Conservation (phyloP, 1,139 yeast species). For the Kazachstania sp. region DNA sequence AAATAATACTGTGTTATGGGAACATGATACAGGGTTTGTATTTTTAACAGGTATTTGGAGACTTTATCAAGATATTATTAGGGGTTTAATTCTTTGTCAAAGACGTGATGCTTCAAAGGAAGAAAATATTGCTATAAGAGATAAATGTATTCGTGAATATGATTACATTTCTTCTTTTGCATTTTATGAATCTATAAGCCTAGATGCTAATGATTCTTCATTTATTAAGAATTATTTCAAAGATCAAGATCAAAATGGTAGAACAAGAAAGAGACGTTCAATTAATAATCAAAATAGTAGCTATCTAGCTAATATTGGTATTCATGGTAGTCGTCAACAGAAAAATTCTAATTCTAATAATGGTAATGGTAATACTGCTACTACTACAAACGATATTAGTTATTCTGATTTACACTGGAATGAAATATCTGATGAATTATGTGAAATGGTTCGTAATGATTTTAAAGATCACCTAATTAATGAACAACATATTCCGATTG, state of each 20-base stretch:
- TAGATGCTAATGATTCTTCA: constrained; percentile 1
- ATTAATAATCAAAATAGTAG: constrained; percentile 1
- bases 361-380: neutral
- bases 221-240: constrained; percentile 3
- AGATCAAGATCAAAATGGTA: constrained; percentile 2
- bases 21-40: constrained; percentile 76
- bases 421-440: constrained; percentile 17
- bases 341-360: neutral
- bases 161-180: constrained; percentile 14
- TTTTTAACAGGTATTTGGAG: constrained; percentile 92
- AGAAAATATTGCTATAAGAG: neutral
- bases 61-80: constrained; percentile 31
- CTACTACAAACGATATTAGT: constrained; percentile 1
- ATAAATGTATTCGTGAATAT: constrained; percentile 8
- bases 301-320: neutral
- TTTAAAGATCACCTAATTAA: constrained; percentile 40
- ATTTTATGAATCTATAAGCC: constrained; percentile 9
- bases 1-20: constrained; percentile 74
- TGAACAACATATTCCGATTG: neutral
- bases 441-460: constrained; percentile 46
- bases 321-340: neutral
- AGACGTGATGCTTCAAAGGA: neutral
- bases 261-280: constrained; percentile 9
- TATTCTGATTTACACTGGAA: constrained; percentile 31
- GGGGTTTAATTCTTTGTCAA: constrained; percentile 15